These are phyloP conservation scores for Periconia macrospinosa DNA, from an alignment of 2,329 filamentous ascomycete genomes.

Conservation along the genomic window DNA sequence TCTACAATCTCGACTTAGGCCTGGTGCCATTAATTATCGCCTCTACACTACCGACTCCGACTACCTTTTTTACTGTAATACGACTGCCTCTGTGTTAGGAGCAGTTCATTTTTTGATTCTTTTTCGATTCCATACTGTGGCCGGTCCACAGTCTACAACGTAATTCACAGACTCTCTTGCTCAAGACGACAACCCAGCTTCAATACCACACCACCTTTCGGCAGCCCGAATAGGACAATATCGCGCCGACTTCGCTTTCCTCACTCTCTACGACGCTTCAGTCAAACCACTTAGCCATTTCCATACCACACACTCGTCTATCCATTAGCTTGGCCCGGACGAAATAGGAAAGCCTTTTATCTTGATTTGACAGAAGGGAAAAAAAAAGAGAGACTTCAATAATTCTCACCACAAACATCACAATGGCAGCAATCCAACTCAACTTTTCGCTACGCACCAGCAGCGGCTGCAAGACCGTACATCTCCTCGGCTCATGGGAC, in stretches of 20 bases:
- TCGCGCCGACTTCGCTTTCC: slow-evolving; percentile 32
- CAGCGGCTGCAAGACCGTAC: slow-evolving; percentile 94
- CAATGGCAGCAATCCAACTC: slow-evolving; percentile 88
- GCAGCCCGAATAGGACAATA: slow-evolving; percentile 21
- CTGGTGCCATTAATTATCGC: slow-evolving; percentile 48
- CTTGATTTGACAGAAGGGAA: slow-evolving; percentile 13
- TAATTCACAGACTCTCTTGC: slow-evolving; percentile 54
- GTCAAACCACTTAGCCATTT: slow-evolving; percentile 26
- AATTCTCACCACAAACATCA: slow-evolving; percentile 27
- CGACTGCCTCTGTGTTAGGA: slow-evolving; percentile 16
- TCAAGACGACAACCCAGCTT: slow-evolving; percentile 39
- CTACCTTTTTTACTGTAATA: slow-evolving; percentile 20
- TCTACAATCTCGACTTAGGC: slow-evolving; percentile 32
- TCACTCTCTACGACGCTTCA: slow-evolving; percentile 29
- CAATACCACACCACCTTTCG: slow-evolving; percentile 16
- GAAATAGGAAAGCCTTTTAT: slow-evolving; percentile 2
- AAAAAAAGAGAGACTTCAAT: slow-evolving; percentile 20
- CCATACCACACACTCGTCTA: slow-evolving; percentile 25
- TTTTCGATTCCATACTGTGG: slow-evolving; percentile 44
- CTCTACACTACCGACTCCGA: slow-evolving; percentile 17
- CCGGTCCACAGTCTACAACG: slow-evolving; percentile 45
- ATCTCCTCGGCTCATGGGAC: slow-evolving; percentile 98
- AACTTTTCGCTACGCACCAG: slow-evolving; percentile 96
- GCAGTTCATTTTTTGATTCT: slow-evolving; percentile 24
- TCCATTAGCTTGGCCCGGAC: slow-evolving; percentile 43